Percentiles rank a stretch among this genome's conserved stretches.
Conservation (phyloP, 768 basidiomycete species). For the Mycena epipterygia region DNA sequence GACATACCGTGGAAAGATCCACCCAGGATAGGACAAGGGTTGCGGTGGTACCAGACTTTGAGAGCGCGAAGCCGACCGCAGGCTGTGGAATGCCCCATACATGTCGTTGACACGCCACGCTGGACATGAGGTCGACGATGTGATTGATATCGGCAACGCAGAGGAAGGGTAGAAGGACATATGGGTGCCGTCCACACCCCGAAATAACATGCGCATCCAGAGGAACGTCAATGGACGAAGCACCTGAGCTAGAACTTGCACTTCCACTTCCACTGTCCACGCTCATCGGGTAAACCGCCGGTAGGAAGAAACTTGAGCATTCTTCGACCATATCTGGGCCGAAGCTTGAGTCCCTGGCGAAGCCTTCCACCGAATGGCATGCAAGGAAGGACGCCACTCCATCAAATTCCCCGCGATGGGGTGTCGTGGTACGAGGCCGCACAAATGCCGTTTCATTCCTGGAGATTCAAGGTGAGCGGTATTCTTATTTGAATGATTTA, state of each 20-base stretch:
- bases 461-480: background rate
- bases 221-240: background rate
- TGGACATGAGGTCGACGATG: slow-evolving; percentile 23
- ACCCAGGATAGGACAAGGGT: slow-evolving; percentile 15
- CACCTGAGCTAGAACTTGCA: background rate
- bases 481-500: background rate
- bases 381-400: slow-evolving; percentile 8
- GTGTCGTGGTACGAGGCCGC: background rate
- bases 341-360: background rate
- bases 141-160: slow-evolving; percentile 7
- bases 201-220: slow-evolving; percentile 10
- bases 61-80: background rate
- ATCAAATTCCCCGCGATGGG: background rate
- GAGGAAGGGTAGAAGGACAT: slow-evolving; percentile 1
- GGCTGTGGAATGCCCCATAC: slow-evolving; percentile 5
- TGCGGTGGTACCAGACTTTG: background rate
- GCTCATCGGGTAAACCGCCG: background rate
- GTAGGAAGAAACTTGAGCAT: background rate
- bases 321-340: no score
- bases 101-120: slow-evolving; percentile 10
- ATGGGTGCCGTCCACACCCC: slow-evolving; percentile 9
- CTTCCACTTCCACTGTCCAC: background rate
- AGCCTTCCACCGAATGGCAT: slow-evolving; percentile 24
- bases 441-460: background rate
- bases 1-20: slow-evolving; percentile 15